Conservation (phyloP, 2,329 filamentous ascomycete genomes). For the Ceratocystis destructans region DNA sequence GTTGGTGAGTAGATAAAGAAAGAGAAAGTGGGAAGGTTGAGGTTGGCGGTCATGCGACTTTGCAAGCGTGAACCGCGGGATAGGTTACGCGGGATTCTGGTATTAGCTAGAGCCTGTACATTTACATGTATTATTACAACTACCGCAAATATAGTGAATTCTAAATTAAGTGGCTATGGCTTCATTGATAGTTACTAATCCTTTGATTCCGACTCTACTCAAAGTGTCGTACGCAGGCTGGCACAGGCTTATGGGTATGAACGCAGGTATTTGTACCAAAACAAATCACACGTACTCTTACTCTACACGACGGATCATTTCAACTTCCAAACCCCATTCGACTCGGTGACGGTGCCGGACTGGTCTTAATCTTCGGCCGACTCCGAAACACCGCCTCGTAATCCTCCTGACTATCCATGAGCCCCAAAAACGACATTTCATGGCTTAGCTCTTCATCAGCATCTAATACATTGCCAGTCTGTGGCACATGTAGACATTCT, state of each 20-base stretch:
- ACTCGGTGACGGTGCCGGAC: slow-evolving; percentile 46
- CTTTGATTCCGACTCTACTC: no score
- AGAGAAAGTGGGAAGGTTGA: not conserved
- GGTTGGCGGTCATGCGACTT: not conserved
- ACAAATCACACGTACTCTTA: no score
- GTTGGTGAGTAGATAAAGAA: slow-evolving; percentile 46
- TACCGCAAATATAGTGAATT: not conserved
- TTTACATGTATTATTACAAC: slow-evolving; percentile 17
- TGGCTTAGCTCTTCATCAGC: slow-evolving; percentile 21
- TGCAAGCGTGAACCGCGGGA: not conserved
- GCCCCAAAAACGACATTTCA: slow-evolving; percentile 44
- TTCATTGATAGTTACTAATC: no score
- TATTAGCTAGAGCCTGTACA: slow-evolving; percentile 7
- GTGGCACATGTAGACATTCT: slow-evolving; percentile 23
- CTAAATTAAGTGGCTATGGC: not conserved
- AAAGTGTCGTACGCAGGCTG: no score
- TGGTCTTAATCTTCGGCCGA: slow-evolving; percentile 63
- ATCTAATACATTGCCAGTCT: slow-evolving; percentile 22
- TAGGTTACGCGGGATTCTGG: not conserved
- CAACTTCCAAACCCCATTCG: slow-evolving; percentile 13
- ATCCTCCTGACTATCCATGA: slow-evolving; percentile 56
- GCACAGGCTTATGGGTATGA: no score
- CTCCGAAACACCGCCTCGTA: slow-evolving; percentile 77
- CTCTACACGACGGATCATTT: not conserved
- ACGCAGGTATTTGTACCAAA: no score